phyloP scores from a whole-genome alignment of 495 filamentous ascomycete species.

The Neurospora hispaniola region DNA sequence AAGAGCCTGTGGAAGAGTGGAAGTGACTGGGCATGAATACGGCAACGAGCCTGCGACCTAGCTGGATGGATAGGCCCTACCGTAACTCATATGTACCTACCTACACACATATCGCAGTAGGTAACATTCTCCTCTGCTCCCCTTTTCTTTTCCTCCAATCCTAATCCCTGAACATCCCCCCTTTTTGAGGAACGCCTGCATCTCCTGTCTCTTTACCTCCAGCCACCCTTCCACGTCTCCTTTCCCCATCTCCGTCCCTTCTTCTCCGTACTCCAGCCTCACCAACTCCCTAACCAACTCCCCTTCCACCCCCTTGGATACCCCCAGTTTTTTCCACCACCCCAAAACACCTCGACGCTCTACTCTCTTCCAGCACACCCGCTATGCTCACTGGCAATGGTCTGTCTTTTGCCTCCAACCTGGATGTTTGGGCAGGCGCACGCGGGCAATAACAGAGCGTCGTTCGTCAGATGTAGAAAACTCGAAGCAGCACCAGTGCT shows the following conservation, averaged over 20 bases:
- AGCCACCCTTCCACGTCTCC: not conserved
- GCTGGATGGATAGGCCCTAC: not conserved
- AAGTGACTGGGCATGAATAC: not conserved
- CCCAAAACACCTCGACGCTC: not conserved
- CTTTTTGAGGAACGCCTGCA: not conserved
- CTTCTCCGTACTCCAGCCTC: not conserved
- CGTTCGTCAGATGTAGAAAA: slow-evolving; percentile 11
- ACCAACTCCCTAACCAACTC: slow-evolving; percentile 1
- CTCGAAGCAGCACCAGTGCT: slow-evolving; percentile 24
- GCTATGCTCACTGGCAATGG: not conserved
- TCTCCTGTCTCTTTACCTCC: not conserved
- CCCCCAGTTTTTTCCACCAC: not conserved
- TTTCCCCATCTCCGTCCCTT: not conserved
- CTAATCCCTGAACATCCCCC: not conserved
- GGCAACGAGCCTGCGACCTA: not conserved
- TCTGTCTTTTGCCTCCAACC: not conserved
- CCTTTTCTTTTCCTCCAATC: not conserved
- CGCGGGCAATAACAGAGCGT: slow-evolving; percentile 14
- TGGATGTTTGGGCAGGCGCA: slow-evolving; percentile 18
- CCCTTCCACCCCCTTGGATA: not conserved
- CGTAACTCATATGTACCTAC: too few species aligned
- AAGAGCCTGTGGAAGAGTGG: not conserved
- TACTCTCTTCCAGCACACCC: not conserved
- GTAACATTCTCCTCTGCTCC: too few species aligned
- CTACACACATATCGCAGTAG: too few species aligned